Conservation (phyloP, 2,329 filamentous ascomycete genomes). For the Penicillium sp. region DNA sequence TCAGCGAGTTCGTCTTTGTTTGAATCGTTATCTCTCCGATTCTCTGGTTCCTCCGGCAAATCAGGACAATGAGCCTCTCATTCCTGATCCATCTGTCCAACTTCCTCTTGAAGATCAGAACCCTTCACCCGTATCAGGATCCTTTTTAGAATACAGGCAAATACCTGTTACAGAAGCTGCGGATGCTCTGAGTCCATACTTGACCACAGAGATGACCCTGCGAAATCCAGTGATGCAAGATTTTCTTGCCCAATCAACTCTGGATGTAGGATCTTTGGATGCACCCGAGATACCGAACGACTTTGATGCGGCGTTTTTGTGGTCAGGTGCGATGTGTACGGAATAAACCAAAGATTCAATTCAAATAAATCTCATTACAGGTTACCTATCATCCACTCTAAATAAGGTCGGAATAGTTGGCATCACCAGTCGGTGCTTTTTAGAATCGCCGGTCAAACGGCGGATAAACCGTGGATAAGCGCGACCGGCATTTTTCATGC, state of each 20-base stretch:
- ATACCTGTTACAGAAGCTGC: neutral
- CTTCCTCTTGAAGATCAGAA: neutral
- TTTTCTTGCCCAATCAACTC: constrained; percentile 12
- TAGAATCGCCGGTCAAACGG: neutral
- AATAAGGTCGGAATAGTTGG: neutral
- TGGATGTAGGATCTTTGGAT: constrained; percentile 16
- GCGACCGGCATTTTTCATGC: neutral
- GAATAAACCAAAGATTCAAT: neutral
- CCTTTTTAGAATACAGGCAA: neutral
- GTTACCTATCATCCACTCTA: no score
- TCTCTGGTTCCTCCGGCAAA: neutral
- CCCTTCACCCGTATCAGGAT: neutral
- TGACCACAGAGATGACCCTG: constrained; percentile 19
- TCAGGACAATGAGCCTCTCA: neutral
- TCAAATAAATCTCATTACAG: neutral
- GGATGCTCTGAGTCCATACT: constrained; percentile 5
- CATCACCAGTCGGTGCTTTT: neutral
- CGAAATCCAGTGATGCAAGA: constrained; percentile 17
- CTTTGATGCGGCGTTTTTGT: constrained; percentile 4
- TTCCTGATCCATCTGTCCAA: neutral
- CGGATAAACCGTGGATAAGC: neutral
- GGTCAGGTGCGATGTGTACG: neutral
- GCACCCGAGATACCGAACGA: constrained; percentile 14
- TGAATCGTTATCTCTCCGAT: neutral
- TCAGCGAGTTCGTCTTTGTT: constrained; percentile 9